phyloP scores from a whole-genome alignment of 129 eudicot genomes.

The Oenanthe sinensis region DNA sequence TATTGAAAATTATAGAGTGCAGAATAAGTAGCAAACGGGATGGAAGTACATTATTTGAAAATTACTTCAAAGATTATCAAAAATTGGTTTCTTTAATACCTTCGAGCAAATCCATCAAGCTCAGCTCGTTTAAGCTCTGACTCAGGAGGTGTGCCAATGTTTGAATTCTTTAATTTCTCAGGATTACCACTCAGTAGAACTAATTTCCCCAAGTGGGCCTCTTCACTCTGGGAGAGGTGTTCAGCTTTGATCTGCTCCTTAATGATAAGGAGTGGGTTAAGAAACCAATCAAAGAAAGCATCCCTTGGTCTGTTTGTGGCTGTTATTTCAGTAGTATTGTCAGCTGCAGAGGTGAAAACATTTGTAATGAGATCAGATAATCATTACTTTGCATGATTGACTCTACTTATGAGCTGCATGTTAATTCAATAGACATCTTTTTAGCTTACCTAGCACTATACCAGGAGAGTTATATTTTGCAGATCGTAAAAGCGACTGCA shows the following conservation, averaged over 20 bases:
- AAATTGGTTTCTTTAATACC: conserved; percentile 29
- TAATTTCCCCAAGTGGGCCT: conserved; percentile 61
- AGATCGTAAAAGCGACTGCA: conserved; percentile 61
- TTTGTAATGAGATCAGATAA: background rate
- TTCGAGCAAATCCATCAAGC: conserved; percentile 82
- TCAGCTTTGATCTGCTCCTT: conserved; percentile 82
- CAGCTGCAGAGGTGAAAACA: conserved; percentile 34
- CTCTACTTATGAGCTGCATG: background rate
- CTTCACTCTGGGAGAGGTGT: conserved; percentile 55
- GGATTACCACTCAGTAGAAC: conserved; percentile 57
- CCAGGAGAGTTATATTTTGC: conserved; percentile 62
- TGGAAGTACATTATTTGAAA: background rate
- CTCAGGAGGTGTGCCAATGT: conserved; percentile 49
- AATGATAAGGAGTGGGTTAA: conserved; percentile 77
- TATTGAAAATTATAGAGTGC: background rate
- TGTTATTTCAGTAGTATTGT: conserved; percentile 65
- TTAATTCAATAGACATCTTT: background rate
- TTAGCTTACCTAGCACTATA: conserved; percentile 57
- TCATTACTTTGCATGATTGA: background rate
- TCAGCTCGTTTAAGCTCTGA: conserved; percentile 72
- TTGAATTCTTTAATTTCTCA: conserved; percentile 37
- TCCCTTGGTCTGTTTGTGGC: conserved; percentile 74
- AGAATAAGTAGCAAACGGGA: background rate
- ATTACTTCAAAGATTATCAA: background rate
- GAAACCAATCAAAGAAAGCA: conserved; percentile 76